phyloP scores from a whole-genome alignment of 768 basidiomycete species.

The Rhizopogon vinicolor region DNA sequence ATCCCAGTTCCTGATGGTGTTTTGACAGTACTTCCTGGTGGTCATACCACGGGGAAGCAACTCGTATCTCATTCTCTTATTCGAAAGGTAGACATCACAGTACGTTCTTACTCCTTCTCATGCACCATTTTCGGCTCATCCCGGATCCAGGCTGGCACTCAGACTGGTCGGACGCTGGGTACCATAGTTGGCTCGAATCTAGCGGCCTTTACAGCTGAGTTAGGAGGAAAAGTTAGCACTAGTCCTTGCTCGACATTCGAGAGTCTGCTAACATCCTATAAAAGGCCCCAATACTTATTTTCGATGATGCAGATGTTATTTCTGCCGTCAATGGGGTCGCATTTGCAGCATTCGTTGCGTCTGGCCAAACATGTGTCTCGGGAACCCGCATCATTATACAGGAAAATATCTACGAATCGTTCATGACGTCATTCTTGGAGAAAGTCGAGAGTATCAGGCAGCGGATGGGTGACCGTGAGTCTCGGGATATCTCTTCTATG shows the following conservation, averaged over 20 bases:
- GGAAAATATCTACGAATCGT: constrained; percentile 60
- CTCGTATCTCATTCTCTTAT: constrained; percentile 63
- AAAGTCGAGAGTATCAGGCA: constrained; percentile 58
- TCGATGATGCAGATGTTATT: constrained; percentile 68
- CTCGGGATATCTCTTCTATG: neutral
- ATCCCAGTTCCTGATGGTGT: constrained; percentile 70
- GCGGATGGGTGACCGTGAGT: constrained; percentile 79
- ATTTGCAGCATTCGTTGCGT: constrained; percentile 82
- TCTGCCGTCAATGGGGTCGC: constrained; percentile 81
- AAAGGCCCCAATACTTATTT: constrained; percentile 77
- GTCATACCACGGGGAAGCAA: constrained; percentile 56
- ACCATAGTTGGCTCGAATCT: constrained; percentile 71
- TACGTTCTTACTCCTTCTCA: constrained; percentile 26
- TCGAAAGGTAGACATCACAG: constrained; percentile 83
- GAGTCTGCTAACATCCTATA: constrained; percentile 2
- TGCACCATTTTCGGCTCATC: neutral
- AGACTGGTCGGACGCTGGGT: constrained; percentile 72
- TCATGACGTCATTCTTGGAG: constrained; percentile 55
- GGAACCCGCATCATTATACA: constrained; percentile 83
- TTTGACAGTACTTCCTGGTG: constrained; percentile 71
- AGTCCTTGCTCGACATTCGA: neutral
- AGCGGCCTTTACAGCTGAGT: constrained; percentile 73
- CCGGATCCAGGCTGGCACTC: constrained; percentile 61
- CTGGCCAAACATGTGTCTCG: constrained; percentile 89
- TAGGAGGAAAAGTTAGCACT: constrained; percentile 71